These are phyloP conservation scores for Trichosporon asahii DNA, from an alignment of 1,284 basidiomycete genomes.

Conservation along the genomic window DNA sequence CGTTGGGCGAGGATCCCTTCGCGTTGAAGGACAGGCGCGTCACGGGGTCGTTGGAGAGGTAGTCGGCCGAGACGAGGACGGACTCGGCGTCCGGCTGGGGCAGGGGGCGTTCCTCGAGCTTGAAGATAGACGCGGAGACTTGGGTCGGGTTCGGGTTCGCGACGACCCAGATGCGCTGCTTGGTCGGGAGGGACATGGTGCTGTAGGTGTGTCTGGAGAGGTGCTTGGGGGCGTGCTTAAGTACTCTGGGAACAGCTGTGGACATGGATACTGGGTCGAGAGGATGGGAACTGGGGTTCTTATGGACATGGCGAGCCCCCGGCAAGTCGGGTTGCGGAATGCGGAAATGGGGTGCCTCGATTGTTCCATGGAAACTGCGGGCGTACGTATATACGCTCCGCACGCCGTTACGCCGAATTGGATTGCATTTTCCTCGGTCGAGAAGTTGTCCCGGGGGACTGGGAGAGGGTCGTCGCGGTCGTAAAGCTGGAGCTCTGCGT, in stretches of 20 bases:
- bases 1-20: slow-evolving; percentile 12
- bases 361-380: too few relatives aligned
- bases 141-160: slow-evolving; percentile 28
- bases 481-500: too few relatives aligned
- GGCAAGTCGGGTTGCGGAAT: too few relatives aligned
- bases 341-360: too few relatives aligned
- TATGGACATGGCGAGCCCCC: neutral
- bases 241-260: neutral
- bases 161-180: slow-evolving; percentile 30
- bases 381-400: too few relatives aligned
- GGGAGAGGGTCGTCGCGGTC: too few relatives aligned
- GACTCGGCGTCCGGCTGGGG: slow-evolving; percentile 32
- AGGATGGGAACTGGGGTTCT: neutral
- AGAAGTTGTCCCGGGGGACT: too few relatives aligned
- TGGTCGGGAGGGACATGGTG: slow-evolving; percentile 21
- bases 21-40: slow-evolving; percentile 38
- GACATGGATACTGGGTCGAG: too few relatives aligned
- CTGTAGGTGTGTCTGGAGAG: neutral
- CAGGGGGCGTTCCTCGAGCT: slow-evolving; percentile 23
- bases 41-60: slow-evolving; percentile 38
- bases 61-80: slow-evolving; percentile 32
- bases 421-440: too few relatives aligned
- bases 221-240: neutral
- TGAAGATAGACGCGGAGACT: slow-evolving; percentile 27
- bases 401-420: too few relatives aligned